Conservation (phyloP, 2,329 filamentous ascomycete species). For the Atkinsonella hypoxylon region DNA sequence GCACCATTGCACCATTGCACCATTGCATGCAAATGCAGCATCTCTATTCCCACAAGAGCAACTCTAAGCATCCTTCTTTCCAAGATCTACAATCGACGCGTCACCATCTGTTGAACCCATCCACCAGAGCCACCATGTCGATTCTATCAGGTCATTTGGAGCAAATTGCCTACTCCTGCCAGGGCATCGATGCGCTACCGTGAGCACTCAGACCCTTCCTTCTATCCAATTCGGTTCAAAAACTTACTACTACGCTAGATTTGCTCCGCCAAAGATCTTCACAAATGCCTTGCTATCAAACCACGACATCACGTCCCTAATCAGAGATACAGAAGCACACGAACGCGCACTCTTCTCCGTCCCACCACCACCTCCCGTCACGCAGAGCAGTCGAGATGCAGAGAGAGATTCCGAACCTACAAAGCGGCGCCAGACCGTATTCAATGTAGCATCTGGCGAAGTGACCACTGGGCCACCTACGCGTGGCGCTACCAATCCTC, state of each 20-base stretch:
- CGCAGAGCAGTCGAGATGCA: slow-evolving; percentile 21
- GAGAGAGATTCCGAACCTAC: slow-evolving; percentile 26
- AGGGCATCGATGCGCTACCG: slow-evolving; percentile 65
- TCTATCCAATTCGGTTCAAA: not conserved
- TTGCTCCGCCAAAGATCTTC: slow-evolving; percentile 86
- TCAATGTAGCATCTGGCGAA: slow-evolving; percentile 52
- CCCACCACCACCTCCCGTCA: slow-evolving; percentile 52
- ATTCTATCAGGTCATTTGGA: slow-evolving; percentile 60
- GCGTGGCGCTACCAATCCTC: slow-evolving; percentile 37
- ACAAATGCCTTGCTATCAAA: slow-evolving; percentile 81
- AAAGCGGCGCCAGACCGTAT: slow-evolving; percentile 48
- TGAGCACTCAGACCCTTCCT: slow-evolving; percentile 20
- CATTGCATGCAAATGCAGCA: no score
- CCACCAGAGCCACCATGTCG: slow-evolving; percentile 40
- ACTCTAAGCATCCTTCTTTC: not conserved
- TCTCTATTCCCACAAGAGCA: not conserved
- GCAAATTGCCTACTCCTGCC: slow-evolving; percentile 65
- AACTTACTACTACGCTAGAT: slow-evolving; percentile 38
- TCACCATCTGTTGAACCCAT: not conserved
- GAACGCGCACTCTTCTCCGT: slow-evolving; percentile 93
- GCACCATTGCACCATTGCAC: no score
- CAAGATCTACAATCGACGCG: not conserved
- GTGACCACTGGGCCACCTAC: slow-evolving; percentile 44
- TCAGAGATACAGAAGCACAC: slow-evolving; percentile 89
- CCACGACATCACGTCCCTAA: slow-evolving; percentile 86